phyloP scores from a whole-genome alignment of 2,329 filamentous ascomycete species.

The Alternaria sp. region DNA sequence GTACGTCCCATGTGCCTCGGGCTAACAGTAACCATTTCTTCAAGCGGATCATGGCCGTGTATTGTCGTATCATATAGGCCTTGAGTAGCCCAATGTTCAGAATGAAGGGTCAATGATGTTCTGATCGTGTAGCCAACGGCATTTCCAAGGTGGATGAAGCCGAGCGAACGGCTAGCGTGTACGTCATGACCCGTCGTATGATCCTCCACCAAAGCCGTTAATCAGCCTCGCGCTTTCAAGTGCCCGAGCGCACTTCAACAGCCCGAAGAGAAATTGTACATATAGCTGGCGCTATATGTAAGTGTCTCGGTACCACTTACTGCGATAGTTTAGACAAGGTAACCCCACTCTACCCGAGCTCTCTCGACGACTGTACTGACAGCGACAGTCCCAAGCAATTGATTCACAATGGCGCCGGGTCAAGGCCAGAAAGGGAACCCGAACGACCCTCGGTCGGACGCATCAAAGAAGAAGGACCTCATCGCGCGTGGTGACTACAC shows the following conservation, averaged over 20 bases:
- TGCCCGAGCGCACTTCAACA: not conserved
- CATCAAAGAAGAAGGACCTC: constrained; percentile 46
- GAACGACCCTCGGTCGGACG: constrained; percentile 41
- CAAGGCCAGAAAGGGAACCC: constrained; percentile 2
- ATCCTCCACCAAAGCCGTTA: not conserved
- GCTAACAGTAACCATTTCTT: not conserved
- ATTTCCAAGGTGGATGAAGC: not conserved
- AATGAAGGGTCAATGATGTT: not conserved
- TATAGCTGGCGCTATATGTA: not conserved
- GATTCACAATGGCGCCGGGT: constrained; percentile 1
- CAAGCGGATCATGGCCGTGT: not conserved
- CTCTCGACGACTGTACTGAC: not conserved
- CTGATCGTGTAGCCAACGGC: not conserved
- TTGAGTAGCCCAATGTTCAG: not conserved
- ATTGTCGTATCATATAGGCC: not conserved
- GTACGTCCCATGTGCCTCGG: not conserved
- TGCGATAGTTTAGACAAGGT: not conserved
- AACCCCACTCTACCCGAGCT: not conserved
- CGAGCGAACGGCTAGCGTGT: constrained; percentile 3
- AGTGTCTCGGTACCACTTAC: not conserved
- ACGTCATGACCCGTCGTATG: constrained; percentile 12
- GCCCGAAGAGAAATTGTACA: not conserved
- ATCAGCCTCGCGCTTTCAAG: constrained; percentile 6
- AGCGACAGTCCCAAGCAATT: not conserved
- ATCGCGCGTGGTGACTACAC: constrained; percentile 55